These are phyloP conservation scores for Ploettnerulaceae sp. DNA, from an alignment of 2,329 filamentous ascomycete species.

Conservation along the genomic window DNA sequence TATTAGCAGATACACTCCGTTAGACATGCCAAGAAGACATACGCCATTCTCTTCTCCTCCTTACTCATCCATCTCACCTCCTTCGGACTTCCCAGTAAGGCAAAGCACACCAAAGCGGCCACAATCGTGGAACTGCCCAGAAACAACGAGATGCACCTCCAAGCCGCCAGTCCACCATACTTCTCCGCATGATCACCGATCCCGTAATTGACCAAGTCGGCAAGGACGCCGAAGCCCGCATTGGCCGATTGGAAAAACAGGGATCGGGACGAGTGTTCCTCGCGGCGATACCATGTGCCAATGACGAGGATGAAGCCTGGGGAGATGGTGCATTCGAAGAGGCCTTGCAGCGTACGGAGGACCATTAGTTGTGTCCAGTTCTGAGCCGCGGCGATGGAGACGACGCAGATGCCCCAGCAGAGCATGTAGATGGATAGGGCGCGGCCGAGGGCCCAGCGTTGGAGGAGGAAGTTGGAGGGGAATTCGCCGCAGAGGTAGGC, in stretches of 20 bases:
- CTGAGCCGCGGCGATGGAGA: slow-evolving; percentile 19
- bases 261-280: slow-evolving; percentile 35
- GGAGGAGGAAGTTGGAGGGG: slow-evolving; percentile 33
- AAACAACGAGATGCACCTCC: slow-evolving; percentile 23
- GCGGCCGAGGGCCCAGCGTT: slow-evolving; percentile 28
- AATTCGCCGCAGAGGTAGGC: slow-evolving; percentile 34
- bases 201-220: slow-evolving; percentile 22
- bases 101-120: slow-evolving; percentile 20
- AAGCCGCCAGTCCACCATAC: slow-evolving; percentile 20
- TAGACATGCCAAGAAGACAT: background rate
- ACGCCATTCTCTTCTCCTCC: slow-evolving; percentile 25
- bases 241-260: slow-evolving; percentile 37
- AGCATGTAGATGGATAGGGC: slow-evolving; percentile 31
- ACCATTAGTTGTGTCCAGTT: slow-evolving; percentile 36
- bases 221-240: slow-evolving; percentile 32
- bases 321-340: slow-evolving; percentile 37
- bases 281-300: slow-evolving; percentile 34
- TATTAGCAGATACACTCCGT: too few relatives aligned
- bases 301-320: slow-evolving; percentile 36
- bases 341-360: slow-evolving; percentile 35
- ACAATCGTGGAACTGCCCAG: slow-evolving; percentile 22
- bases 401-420: slow-evolving; percentile 27
- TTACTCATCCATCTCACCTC: slow-evolving; percentile 26
- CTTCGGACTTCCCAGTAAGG: slow-evolving; percentile 25
- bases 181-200: slow-evolving; percentile 19